Conservation (phyloP, 495 filamentous ascomycete genomes). For the Podospora appendiculata region DNA sequence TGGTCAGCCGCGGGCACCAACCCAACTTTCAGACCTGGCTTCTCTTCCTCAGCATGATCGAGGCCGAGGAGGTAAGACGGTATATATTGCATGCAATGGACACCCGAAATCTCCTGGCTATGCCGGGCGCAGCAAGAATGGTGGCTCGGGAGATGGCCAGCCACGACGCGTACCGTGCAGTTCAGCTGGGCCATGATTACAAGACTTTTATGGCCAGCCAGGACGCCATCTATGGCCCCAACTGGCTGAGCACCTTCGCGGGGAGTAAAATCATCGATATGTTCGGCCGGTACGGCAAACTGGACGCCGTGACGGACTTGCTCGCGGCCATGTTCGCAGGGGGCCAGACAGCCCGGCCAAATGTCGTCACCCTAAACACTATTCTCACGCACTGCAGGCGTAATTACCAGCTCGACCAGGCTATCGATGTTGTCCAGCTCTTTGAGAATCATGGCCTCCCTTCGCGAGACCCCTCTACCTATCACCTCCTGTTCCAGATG, state of each 20-base stretch:
- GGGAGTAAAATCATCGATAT: slow-evolving; percentile 25
- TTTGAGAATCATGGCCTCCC: slow-evolving; percentile 9
- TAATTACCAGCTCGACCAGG: slow-evolving; percentile 6
- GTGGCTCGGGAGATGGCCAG: slow-evolving; percentile 26
- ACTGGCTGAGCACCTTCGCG: slow-evolving; percentile 27
- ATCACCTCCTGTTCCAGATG: slow-evolving; percentile 22
- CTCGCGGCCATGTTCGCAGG: slow-evolving; percentile 15
- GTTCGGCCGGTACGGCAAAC: slow-evolving; percentile 17
- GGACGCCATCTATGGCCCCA: slow-evolving; percentile 24
- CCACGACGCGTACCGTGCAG: slow-evolving; percentile 22
- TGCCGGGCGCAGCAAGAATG: slow-evolving; percentile 7
- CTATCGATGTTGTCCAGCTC: slow-evolving; percentile 11
- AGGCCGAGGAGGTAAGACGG: slow-evolving; percentile 26
- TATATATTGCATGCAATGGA: slow-evolving; percentile 27
- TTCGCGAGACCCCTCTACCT: slow-evolving; percentile 10
- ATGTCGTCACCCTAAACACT: slow-evolving; percentile 25
- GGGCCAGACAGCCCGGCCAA: slow-evolving; percentile 3
- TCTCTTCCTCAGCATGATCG: slow-evolving; percentile 30
- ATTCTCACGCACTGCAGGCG: slow-evolving; percentile 23
- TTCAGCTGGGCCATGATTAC: slow-evolving; percentile 13
- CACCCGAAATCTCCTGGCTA: slow-evolving; percentile 16
- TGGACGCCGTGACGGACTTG: slow-evolving; percentile 15
- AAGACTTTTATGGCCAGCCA: slow-evolving; percentile 20
- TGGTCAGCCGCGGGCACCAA: slow-evolving; percentile 21
- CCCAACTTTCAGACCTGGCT: slow-evolving; percentile 30